A percentile compares a stretch with the other conserved stretches of the same genome.
Evolutionary conservation across 2,329 filamentous ascomycete genomes (phyloP).

Genomic region (Emergomyces africanus): DNA sequence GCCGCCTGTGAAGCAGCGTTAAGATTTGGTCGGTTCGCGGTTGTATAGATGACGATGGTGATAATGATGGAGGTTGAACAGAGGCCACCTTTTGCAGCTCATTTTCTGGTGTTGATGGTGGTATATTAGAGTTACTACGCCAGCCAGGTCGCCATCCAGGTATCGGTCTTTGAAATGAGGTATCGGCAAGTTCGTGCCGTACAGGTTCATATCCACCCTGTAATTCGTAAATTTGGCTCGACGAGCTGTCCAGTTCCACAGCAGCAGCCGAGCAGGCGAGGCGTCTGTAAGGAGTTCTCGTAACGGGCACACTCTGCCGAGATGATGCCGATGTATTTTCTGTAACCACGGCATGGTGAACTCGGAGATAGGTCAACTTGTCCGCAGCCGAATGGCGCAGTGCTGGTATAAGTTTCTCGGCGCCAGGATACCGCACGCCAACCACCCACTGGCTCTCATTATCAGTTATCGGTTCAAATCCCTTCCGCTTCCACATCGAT

Average conservation of each 20-base stretch:
- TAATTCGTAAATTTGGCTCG: slow-evolving; percentile 23
- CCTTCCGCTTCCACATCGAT: slow-evolving; percentile 4
- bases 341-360: slow-evolving; percentile 44
- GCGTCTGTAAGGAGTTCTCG: slow-evolving; percentile 11
- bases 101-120: not conserved
- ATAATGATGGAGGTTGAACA: not conserved
- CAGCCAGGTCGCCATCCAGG: not conserved
- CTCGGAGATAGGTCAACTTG: slow-evolving; percentile 40
- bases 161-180: slow-evolving; percentile 8
- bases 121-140: not conserved
- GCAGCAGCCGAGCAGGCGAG: slow-evolving; percentile 4
- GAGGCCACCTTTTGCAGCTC: not conserved
- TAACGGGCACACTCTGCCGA: slow-evolving; percentile 18
- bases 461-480: not conserved
- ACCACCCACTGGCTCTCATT: slow-evolving; percentile 1
- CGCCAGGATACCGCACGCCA: slow-evolving; percentile 30
- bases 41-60: slow-evolving; percentile 13
- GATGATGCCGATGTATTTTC: slow-evolving; percentile 25
- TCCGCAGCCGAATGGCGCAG: slow-evolving; percentile 35
- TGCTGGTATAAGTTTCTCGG: slow-evolving; percentile 42
- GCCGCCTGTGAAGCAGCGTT: slow-evolving; percentile 27
- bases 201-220: slow-evolving; percentile 15
- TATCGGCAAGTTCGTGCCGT: slow-evolving; percentile 29
- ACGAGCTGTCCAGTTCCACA: slow-evolving; percentile 18
- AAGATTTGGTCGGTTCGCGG: slow-evolving; percentile 22